These are phyloP conservation scores for Tetracladium setigerum DNA, from an alignment of 495 filamentous ascomycete genomes.

Conservation along the genomic window DNA sequence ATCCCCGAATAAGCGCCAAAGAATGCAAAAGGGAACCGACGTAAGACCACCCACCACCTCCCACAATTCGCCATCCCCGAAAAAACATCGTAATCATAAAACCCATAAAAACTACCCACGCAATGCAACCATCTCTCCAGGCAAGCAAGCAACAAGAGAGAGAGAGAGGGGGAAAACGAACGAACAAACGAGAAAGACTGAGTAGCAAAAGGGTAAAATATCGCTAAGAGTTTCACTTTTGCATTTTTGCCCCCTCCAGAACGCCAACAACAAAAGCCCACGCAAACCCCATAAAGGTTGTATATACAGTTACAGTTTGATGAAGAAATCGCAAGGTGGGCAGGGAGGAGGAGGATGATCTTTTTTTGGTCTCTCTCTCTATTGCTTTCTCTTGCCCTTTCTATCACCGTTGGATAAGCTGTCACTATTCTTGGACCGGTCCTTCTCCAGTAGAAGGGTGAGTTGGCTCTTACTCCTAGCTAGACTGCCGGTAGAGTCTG, in stretches of 20 bases:
- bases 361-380: neutral
- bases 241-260: neutral
- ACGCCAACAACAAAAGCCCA: neutral
- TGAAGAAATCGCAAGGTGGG: neutral
- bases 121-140: neutral
- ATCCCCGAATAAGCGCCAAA: too few species aligned
- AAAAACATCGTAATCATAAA: neutral
- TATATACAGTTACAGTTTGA: neutral
- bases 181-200: conserved; percentile 8
- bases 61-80: neutral
- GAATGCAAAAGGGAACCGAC: neutral
- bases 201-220: neutral
- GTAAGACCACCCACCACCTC: neutral
- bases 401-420: neutral
- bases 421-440: conserved; percentile 17
- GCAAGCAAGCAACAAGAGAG: conserved; percentile 2
- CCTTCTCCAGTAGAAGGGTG: conserved; percentile 36
- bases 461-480: conserved; percentile 44
- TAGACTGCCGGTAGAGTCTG: conserved; percentile 17
- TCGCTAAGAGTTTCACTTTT: too few species aligned
- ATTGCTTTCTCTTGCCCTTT: neutral
- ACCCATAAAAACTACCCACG: neutral
- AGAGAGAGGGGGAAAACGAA: too few species aligned
- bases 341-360: neutral
- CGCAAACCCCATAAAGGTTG: neutral